phyloP scores from a whole-genome alignment of 2,329 filamentous ascomycete genomes.

The Xylariaceae sp. region DNA sequence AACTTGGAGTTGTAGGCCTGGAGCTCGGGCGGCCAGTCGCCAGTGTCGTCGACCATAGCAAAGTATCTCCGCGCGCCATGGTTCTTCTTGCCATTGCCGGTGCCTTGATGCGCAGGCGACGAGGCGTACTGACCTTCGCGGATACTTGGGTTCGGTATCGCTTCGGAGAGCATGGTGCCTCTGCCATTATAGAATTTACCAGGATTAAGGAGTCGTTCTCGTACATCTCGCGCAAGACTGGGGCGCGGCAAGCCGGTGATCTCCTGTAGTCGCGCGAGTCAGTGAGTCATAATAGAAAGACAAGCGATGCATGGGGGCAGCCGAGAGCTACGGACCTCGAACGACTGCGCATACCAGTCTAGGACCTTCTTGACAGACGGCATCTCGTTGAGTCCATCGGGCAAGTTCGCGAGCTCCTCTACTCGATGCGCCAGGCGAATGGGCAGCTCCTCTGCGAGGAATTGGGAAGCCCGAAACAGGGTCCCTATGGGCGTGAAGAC shows the following conservation, averaged over 20 bases:
- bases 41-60: conserved; percentile 79
- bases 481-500: conserved; percentile 43
- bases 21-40: conserved; percentile 89
- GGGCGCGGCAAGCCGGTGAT: conserved; percentile 83
- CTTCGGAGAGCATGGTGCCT: conserved; percentile 66
- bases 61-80: conserved; percentile 71
- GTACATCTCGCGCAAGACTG: conserved; percentile 66
- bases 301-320: conserved; percentile 9
- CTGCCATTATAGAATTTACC: conserved; percentile 48
- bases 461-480: conserved; percentile 94
- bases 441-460: conserved; percentile 94
- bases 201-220: conserved; percentile 70
- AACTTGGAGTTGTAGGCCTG: conserved; percentile 92
- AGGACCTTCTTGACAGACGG: conserved; percentile 90
- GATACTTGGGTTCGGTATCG: conserved; percentile 86
- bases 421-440: conserved; percentile 95
- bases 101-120: conserved; percentile 43
- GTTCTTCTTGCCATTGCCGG: conserved; percentile 45
- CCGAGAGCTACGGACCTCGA: conserved; percentile 60
- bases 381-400: conserved; percentile 97
- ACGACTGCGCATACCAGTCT: conserved; percentile 99
- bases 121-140: conserved; percentile 73
- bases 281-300: conserved; percentile 29
- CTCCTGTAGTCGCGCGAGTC: conserved; percentile 55
- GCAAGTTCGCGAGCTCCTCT: conserved; percentile 84